Base-by-base conservation (phyloP, 805 yeast genomes). In the Suhomyces canberraensis region DNA sequence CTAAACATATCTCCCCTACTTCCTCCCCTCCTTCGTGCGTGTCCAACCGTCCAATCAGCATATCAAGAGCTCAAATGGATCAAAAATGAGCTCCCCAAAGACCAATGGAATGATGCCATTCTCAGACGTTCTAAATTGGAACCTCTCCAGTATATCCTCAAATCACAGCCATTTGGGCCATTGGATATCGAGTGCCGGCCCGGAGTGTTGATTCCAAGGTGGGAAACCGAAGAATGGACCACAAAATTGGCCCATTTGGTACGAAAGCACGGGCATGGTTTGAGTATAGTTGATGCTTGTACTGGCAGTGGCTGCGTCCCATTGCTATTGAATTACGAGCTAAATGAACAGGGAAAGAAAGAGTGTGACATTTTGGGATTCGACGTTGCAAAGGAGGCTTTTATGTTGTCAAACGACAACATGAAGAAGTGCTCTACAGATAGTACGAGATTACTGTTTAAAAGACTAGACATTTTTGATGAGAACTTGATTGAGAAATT, bases 181-280 rank as follows among this genome's bases (percentile, higher is more conserved):
- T 53, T 91, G 33, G 76, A 75, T 9, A 71, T 91, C 3, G 39
- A 50, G 17, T 86, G 96, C 50, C 50, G 58, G 19, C 65, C 64
- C 1, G 79, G 79, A 0, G 97, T 88, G 2, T 62, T 91, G 41
- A 90, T 91, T 18, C 98, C 98, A 0, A 62, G 98, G 33, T 81
- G 91, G 84, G 98, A 91, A 54, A 91, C 98, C 0, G 98, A 91
- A 56, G 95, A 88, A 51, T 91, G 97, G 97, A 66, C 75, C 8
- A 24, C 63, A 19, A 69, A 69, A 37, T 53, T 84, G 15, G 58
- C 64, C 3, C 15, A 8, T 24, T n/a, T 20, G 22, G 8, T 20
- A 7, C 22, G 9, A 20, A 20, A 9, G 7, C 22, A 20, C 7
- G 8, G 9, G 9, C 22, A 20, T 7, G n/a, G 11, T 32, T 19